These are phyloP conservation scores for Penicillium parvum DNA, from an alignment of 495 filamentous ascomycete genomes.

Conservation along the genomic window DNA sequence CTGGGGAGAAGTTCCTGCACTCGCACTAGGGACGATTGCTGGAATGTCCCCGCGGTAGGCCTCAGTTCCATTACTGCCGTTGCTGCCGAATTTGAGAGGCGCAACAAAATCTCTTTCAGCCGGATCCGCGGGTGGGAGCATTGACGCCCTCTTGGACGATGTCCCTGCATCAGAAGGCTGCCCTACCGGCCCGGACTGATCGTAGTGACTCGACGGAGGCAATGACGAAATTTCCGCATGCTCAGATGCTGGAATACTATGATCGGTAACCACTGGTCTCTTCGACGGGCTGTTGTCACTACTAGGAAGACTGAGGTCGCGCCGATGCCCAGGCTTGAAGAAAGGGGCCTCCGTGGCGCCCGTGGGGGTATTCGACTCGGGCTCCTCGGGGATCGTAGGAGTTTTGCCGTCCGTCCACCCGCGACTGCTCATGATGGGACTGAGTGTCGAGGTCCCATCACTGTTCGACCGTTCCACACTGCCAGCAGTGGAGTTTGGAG, in stretches of 20 bases:
- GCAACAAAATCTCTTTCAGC: constrained; percentile 39
- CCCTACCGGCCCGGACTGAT: constrained; percentile 8
- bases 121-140: constrained; percentile 25
- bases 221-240: constrained; percentile 40
- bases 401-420: constrained; percentile 41
- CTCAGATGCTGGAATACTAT: constrained; percentile 36
- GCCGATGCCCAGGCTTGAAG: constrained; percentile 55
- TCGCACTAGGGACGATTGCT: constrained; percentile 50
- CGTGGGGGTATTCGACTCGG: constrained; percentile 33
- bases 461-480: constrained; percentile 58
- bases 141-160: constrained; percentile 2
- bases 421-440: constrained; percentile 60
- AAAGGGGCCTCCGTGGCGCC: constrained; percentile 17
- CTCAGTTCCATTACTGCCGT: constrained; percentile 13
- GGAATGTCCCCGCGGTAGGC: constrained; percentile 31
- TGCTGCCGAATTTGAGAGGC: constrained; percentile 33
- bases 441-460: constrained; percentile 60
- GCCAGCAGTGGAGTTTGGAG: constrained; percentile 48
- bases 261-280: constrained; percentile 48
- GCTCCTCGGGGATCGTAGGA: constrained; percentile 56
- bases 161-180: not conserved
- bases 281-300: constrained; percentile 60
- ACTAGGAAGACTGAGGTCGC: constrained; percentile 58
- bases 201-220: constrained; percentile 15
- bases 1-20: constrained; percentile 51